A percentile compares a stretch with the other conserved stretches of the same genome.
These are phyloP conservation scores for Malus sylvestris DNA, from an alignment of 306 rosid genomes.

Conservation along the genomic window DNA sequence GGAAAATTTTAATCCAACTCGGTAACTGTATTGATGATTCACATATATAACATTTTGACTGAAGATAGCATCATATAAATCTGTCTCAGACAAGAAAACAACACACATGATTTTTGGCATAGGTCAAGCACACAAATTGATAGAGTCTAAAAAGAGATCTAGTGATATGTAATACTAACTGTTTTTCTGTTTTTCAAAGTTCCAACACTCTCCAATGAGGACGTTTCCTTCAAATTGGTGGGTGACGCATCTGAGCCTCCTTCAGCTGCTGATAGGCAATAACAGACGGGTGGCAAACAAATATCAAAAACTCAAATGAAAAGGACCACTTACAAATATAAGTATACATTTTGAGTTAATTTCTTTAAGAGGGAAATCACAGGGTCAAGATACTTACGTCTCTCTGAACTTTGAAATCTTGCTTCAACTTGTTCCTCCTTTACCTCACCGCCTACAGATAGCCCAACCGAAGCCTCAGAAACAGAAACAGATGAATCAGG, in stretches of 20 bases:
- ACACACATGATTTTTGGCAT: not conserved
- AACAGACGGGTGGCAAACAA: conserved; percentile 13
- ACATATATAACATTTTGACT: not conserved
- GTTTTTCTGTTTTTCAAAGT: conserved; percentile 54
- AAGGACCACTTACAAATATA: not conserved
- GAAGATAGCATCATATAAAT: not conserved
- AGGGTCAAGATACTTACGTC: conserved; percentile 43
- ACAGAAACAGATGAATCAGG: conserved; percentile 25
- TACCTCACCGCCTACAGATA: conserved; percentile 32
- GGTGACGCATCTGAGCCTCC: conserved; percentile 36
- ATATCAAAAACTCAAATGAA: conserved; percentile 21
- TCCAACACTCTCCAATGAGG: conserved; percentile 33
- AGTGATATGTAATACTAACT: conserved; percentile 38
- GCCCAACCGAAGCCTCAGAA: conserved; percentile 24
- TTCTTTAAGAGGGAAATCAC: not conserved
- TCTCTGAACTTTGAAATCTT: conserved; percentile 42
- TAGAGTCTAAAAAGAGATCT: conserved; percentile 2
- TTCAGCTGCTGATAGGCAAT: conserved; percentile 39
- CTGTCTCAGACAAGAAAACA: not conserved
- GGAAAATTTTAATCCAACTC: conserved; percentile 10
- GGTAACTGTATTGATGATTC: not conserved
- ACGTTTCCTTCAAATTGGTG: conserved; percentile 30
- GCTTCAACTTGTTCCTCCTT: conserved; percentile 47
- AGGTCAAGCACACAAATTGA: not conserved
- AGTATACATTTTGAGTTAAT: not conserved